These are phyloP conservation scores for Mucor ambiguus DNA, from an alignment of 371 early-diverging fungal genomes.

Conservation along the genomic window DNA sequence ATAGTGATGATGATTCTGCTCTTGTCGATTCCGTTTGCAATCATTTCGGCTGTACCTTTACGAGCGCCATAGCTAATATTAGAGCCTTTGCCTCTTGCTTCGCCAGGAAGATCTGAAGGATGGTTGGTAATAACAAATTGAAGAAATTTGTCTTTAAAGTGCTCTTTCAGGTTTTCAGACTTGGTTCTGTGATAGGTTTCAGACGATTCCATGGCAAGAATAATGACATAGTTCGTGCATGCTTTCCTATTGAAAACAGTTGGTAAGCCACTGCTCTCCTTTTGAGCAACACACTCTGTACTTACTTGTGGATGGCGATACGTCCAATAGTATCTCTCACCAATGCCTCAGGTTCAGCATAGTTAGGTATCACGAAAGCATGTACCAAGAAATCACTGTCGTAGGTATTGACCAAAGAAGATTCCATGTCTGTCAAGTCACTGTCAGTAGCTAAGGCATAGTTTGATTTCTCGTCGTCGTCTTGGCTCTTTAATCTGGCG, in stretches of 20 bases:
- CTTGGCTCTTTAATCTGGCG: background rate
- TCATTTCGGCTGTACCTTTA: slow-evolving; percentile 30
- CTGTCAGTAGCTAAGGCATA: background rate
- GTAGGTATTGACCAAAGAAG: background rate
- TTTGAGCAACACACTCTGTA: background rate
- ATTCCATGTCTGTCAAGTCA: slow-evolving; percentile 4
- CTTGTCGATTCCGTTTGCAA: slow-evolving; percentile 34
- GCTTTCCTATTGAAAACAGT: slow-evolving; percentile 30
- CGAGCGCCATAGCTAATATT: slow-evolving; percentile 75
- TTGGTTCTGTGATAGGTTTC: slow-evolving; percentile 60
- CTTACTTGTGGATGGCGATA: slow-evolving; percentile 42
- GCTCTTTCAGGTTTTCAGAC: slow-evolving; percentile 50
- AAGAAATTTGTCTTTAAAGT: slow-evolving; percentile 51
- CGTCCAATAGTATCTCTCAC: slow-evolving; percentile 42
- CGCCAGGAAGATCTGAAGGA: slow-evolving; percentile 68
- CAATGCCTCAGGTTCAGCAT: slow-evolving; percentile 54
- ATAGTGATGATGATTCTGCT: slow-evolving; percentile 61
- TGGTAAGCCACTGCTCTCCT: background rate
- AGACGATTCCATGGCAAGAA: slow-evolving; percentile 77
- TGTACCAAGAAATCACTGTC: slow-evolving; percentile 22
- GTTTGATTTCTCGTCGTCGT: slow-evolving; percentile 16
- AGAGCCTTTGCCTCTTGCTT: slow-evolving; percentile 75
- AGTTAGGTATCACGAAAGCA: slow-evolving; percentile 65
- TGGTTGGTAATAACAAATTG: slow-evolving; percentile 68
- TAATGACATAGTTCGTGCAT: slow-evolving; percentile 49